Conservation (phyloP, 805 yeast genomes). For the Metschnikowia picachoensis region DNA sequence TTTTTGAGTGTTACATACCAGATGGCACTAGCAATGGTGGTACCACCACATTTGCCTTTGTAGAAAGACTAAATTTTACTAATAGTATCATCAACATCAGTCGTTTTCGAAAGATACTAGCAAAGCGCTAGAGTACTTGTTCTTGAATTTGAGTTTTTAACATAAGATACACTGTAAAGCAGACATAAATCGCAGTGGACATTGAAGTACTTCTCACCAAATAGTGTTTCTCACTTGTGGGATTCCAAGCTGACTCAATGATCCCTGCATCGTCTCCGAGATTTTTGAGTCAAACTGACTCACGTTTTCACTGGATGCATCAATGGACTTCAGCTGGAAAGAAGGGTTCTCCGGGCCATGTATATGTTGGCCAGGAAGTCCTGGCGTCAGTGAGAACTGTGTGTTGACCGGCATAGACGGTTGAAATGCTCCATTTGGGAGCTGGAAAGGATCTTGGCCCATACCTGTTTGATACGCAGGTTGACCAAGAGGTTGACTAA, state of each 20-base stretch:
- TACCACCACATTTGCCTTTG: too few relatives aligned
- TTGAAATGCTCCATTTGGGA: slow-evolving; percentile 2
- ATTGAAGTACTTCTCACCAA: slow-evolving; percentile 3
- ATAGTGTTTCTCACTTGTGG: slow-evolving; percentile 7
- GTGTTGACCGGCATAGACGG: not conserved
- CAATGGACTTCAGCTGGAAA: slow-evolving; percentile 5
- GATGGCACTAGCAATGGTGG: too few relatives aligned
- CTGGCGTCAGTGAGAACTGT: slow-evolving; percentile 1
- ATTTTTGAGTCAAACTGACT: slow-evolving; percentile 6
- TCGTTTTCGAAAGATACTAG: too few relatives aligned
- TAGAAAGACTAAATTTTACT: too few relatives aligned
- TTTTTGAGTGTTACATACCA: too few relatives aligned
- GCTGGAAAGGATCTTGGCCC: slow-evolving; percentile 4
- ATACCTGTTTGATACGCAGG: slow-evolving; percentile 1
- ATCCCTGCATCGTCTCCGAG: slow-evolving; percentile 10
- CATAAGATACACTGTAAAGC: not conserved
- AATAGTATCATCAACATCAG: too few relatives aligned
- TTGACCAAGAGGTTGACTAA: slow-evolving; percentile 3
- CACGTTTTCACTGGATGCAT: slow-evolving; percentile 2
- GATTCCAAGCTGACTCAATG: slow-evolving; percentile 11
- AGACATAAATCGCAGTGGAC: too few relatives aligned
- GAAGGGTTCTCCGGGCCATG: not conserved
- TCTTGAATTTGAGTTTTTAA: too few relatives aligned
- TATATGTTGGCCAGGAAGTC: not conserved
- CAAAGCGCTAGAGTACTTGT: too few relatives aligned